Evolutionary conservation across 2,329 filamentous ascomycete species (phyloP).

Genomic region (Geoglossum cookeanum): DNA sequence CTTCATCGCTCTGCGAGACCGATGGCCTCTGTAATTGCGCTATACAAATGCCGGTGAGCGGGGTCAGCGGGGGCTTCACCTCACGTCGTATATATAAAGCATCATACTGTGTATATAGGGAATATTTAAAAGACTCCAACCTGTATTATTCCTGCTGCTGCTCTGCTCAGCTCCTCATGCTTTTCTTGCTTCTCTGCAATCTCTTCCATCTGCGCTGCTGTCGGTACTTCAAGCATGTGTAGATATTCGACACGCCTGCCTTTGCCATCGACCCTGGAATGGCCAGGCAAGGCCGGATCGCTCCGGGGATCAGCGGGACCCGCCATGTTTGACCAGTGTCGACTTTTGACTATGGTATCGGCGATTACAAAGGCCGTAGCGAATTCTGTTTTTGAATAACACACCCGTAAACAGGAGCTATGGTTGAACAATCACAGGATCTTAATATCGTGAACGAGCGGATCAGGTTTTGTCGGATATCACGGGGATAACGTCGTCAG

Average conservation of each 20-base stretch:
- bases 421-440: background rate
- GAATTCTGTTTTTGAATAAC: background rate
- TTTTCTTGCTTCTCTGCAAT: conserved; percentile 2
- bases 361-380: background rate
- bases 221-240: background rate
- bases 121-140: background rate
- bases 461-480: background rate
- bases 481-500: background rate
- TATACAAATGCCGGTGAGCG: conserved; percentile 16
- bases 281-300: background rate
- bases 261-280: background rate
- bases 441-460: background rate
- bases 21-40: conserved; percentile 61
- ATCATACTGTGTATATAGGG: background rate
- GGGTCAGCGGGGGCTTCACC: background rate
- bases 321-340: background rate
- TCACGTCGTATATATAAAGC: background rate
- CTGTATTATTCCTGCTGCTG: conserved; percentile 2
- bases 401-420: too few relatives aligned
- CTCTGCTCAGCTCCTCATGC: conserved; percentile 1
- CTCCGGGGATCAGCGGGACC: background rate
- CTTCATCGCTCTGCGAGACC: conserved; percentile 47
- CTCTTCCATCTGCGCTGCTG: background rate
- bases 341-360: background rate
- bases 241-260: background rate